Base-by-base conservation (phyloP, 1,139 yeast species). In the Nakaseomyces kungkrabaensis region DNA sequence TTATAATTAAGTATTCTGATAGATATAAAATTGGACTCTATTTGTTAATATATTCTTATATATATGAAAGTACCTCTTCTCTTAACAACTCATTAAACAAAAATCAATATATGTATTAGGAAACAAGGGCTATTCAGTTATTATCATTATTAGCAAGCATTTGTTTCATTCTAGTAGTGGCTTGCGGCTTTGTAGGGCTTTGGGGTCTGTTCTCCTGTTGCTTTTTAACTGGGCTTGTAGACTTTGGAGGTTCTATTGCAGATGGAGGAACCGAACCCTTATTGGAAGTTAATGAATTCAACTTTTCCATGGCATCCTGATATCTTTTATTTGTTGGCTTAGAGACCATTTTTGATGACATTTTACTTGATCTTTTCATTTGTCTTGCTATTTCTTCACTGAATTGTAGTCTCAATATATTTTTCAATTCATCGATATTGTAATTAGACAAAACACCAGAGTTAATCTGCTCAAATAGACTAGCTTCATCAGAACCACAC, bases 401-500 rank as follows among this genome's bases (percentile, higher is more conserved):
- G 59, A 72, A 75, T 31, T 75, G 71, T 60, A 77, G 61, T 51
- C 79, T 65, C 8, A 74, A 60, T 55, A 77, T 65, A 49, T 70
- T 74, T 51, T 69, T 71, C 38, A 63, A 51, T 43, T 61, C 62
- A 13, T 53, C 56, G 13, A 44, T 36, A 2, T 59, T 49, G 24
- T 52, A 57, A 45, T 72, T 75, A 3, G 65, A 65, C 10, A 68
- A 55, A 33, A 56, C 53, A 0, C 62, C 60, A 5, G 56, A 52
- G 34, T 61, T 56, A 11, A 78, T 73, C 43, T 54, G 52, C 25
- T 56, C 48, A 17, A 63, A 53, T 5, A 65, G 49, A 4, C 51
- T 47, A 5, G 45, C 49, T 45, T 62, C 68, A 45, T 56, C 55
- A 9, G 57, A 45, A 1, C 58, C 59, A 43, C 65, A 61, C 59